Evolutionary conservation across 805 yeast species (phyloP).

Genomic region (Scheffersomyces stipitis): DNA sequence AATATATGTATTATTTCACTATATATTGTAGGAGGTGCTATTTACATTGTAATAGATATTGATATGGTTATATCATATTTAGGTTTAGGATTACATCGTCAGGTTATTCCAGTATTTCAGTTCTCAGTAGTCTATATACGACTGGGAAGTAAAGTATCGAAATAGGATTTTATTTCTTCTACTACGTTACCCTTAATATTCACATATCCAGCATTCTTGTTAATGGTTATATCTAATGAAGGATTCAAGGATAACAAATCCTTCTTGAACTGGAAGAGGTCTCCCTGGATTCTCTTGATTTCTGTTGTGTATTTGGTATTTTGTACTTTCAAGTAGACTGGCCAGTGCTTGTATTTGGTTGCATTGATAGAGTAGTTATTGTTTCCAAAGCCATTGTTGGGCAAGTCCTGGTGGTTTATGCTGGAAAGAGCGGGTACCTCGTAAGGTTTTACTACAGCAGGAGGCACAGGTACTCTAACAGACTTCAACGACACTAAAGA

Average conservation of each 20-base stretch:
- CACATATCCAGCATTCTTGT: conserved; percentile 33
- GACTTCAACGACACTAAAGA: conserved; percentile 20
- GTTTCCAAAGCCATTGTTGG: conserved; percentile 34
- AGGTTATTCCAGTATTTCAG: background rate
- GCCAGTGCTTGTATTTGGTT: conserved; percentile 66
- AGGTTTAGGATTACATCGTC: background rate
- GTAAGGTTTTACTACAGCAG: conserved; percentile 16
- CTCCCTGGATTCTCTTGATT: conserved; percentile 69
- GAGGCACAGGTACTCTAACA: conserved; percentile 20
- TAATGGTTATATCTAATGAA: conserved; percentile 41
- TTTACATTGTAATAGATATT: too few species aligned
- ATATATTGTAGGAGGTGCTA: background rate
- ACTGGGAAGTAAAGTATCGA: conserved; percentile 14
- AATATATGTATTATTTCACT: conserved; percentile 1
- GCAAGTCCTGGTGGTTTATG: conserved; percentile 22
- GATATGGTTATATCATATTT: conserved; percentile 15
- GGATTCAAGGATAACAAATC: conserved; percentile 60
- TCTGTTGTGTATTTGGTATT: conserved; percentile 70
- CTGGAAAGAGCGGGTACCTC: conserved; percentile 29
- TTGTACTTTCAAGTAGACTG: conserved; percentile 74
- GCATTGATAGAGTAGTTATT: conserved; percentile 46
- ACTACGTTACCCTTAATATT: conserved; percentile 43
- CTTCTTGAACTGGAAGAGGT: conserved; percentile 59
- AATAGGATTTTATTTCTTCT: conserved; percentile 25
- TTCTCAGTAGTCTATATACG: background rate